phyloP scores from a whole-genome alignment of 176 grass and related monocot genomes.

The Musa troglodytarum region DNA sequence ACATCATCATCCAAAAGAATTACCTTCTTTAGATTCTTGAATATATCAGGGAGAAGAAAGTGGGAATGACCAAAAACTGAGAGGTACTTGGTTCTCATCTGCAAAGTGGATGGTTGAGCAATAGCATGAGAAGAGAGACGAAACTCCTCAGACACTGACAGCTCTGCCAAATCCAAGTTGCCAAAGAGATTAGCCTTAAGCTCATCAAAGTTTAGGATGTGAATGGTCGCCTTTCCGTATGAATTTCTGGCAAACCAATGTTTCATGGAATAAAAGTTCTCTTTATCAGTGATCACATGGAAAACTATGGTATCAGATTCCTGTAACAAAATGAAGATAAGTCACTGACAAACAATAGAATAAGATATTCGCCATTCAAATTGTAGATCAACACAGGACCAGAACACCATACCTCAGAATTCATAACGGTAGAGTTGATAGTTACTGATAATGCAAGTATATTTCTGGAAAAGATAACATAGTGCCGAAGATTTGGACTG shows the following conservation, averaged over 20 bases:
- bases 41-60: slow-evolving; percentile 72
- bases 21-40: slow-evolving; percentile 58
- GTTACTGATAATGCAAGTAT: slow-evolving; percentile 60
- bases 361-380: background rate
- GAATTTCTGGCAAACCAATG: slow-evolving; percentile 63
- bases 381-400: background rate
- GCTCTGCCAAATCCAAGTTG: slow-evolving; percentile 22
- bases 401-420: slow-evolving; percentile 45
- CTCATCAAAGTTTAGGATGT: slow-evolving; percentile 50
- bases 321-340: slow-evolving; percentile 41
- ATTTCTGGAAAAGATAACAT: slow-evolving; percentile 61
- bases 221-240: slow-evolving; percentile 43
- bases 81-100: slow-evolving; percentile 64
- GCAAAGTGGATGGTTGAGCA: slow-evolving; percentile 5
- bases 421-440: slow-evolving; percentile 67
- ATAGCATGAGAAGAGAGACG: slow-evolving; percentile 41
- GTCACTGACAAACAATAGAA: slow-evolving; percentile 7
- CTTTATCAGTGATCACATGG: slow-evolving; percentile 56
- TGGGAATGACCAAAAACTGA: slow-evolving; percentile 77
- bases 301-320: slow-evolving; percentile 60
- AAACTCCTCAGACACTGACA: slow-evolving; percentile 66
- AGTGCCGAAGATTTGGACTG: slow-evolving; percentile 38
- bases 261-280: slow-evolving; percentile 75
- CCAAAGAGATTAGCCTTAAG: slow-evolving; percentile 22
- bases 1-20: slow-evolving; percentile 80